phyloP scores from a whole-genome alignment of 345 rosid species.

The Lepidium aucheri region DNA sequence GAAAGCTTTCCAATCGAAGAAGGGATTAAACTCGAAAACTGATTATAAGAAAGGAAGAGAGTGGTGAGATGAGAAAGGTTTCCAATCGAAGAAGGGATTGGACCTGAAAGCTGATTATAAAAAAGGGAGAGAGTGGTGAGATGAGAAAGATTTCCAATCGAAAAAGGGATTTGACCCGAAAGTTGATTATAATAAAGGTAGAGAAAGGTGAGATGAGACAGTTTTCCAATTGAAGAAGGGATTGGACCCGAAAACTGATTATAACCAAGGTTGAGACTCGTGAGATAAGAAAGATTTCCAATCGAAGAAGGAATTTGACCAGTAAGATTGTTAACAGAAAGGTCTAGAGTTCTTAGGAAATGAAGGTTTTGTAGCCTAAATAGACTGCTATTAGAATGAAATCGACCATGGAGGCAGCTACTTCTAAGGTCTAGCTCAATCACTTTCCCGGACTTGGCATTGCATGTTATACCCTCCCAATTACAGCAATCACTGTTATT shows the following conservation, averaged over 20 bases:
- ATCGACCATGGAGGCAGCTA: neutral
- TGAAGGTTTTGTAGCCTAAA: neutral
- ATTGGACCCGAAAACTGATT: no score
- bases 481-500: neutral
- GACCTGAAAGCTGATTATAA: neutral
- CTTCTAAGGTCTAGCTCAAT: neutral
- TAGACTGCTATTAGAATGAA: neutral
- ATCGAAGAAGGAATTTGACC: no score
- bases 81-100: neutral
- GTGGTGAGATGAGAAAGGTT: neutral
- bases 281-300: no score
- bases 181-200: no score
- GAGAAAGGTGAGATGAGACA: no score
- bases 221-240: no score
- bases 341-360: neutral
- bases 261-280: no score
- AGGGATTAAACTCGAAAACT: neutral
- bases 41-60: neutral
- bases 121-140: no score
- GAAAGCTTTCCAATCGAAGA: no score
- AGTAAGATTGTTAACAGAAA: no score
- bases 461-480: slow-evolving; percentile 1
- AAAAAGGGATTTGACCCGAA: no score
- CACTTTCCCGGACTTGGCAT: neutral
- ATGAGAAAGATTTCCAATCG: no score